Evolutionary conservation across 1,284 basidiomycete genomes (phyloP), one percentile per base, ranked within the genome.

Genomic region (Lignosus rhinocerotis): DNA sequence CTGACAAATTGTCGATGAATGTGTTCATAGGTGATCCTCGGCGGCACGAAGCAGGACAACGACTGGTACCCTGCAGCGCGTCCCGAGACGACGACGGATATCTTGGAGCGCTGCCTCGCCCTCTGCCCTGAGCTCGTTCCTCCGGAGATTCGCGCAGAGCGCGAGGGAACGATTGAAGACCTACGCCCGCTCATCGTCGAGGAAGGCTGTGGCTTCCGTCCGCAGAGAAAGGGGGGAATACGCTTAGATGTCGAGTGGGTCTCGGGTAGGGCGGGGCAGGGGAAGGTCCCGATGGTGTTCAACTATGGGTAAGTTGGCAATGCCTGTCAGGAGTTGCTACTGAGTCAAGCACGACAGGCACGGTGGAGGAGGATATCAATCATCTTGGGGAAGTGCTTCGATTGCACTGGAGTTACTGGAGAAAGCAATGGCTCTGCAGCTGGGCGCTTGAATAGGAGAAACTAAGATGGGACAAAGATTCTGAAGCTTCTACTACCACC

Each of bases 121-220:
- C 72, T 91, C 3, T 85, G 78, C 60, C 87, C 89, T 0, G 87
- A 91, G 58, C 78, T 93, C 12, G 84, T 83, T 2, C 84, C 90
- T 5, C 83, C 86, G 0, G 77, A 80, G 49, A 72, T 84, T 30
- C 76, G 82, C 2, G 74, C 73, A 4, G 64, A 70, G 47, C 78
- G 84, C 9, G 68, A 75, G 34, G 81, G 86, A 1, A 85, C 80
- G 0, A 69, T 87, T 2, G 83, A 87, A 3, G 90, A 93, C 66
- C 66, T 93, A 1, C 75, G 80, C 47, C 72, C 81, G 0, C 74
- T 88, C 31, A 77, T 90, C 31, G 69, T 88, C n/a, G 87, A 88
- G 59, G 82, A 85, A 57, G 88, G 87, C 1, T 88, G 86, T 68
- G 81, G 80, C 0, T 67, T 82, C 57, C 72, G 80, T 16, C 81